Evolutionary conservation across 176 grass and related monocot species (phyloP).

Genomic region (Carex kokanica): DNA sequence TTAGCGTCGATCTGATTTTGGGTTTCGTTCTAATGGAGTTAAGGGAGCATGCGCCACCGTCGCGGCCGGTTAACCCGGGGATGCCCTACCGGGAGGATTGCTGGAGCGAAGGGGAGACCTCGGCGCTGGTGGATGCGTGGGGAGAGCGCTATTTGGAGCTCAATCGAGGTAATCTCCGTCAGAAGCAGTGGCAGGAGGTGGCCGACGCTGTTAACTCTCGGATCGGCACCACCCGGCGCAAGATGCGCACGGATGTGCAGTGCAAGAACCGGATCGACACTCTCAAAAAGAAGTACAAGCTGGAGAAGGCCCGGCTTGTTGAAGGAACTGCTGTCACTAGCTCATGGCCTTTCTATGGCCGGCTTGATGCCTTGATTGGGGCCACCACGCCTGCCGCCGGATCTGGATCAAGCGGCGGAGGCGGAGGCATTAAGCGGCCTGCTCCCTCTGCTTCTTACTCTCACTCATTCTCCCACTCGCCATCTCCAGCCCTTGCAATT

Average conservation of each 20-base stretch:
- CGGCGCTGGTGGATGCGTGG: slow-evolving; percentile 75
- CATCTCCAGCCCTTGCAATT: slow-evolving; percentile 36
- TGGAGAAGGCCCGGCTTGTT: slow-evolving; percentile 50
- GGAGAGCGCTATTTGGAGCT: slow-evolving; percentile 81
- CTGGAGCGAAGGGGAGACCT: slow-evolving; percentile 98
- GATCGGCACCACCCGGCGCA: slow-evolving; percentile 50
- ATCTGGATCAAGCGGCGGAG: slow-evolving; percentile 1
- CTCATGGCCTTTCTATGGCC: slow-evolving; percentile 66
- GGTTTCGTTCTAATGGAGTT: slow-evolving; percentile 23
- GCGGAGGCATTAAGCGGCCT: background rate
- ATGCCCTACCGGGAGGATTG: slow-evolving; percentile 96
- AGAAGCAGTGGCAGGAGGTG: slow-evolving; percentile 99
- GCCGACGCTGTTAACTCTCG: slow-evolving; percentile 76
- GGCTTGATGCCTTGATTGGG: slow-evolving; percentile 76
- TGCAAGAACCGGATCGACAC: slow-evolving; percentile 99
- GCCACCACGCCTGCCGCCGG: slow-evolving; percentile 34
- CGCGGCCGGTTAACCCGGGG: slow-evolving; percentile 65
- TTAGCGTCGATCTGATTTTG: background rate
- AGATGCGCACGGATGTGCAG: slow-evolving; percentile 89
- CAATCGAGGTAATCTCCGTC: slow-evolving; percentile 90
- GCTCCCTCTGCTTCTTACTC: slow-evolving; percentile 19
- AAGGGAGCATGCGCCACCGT: slow-evolving; percentile 30
- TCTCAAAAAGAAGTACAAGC: slow-evolving; percentile 99
- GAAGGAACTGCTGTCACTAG: slow-evolving; percentile 29
- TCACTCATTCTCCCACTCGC: background rate